These are phyloP conservation scores for Podospora fimiseda DNA, from an alignment of 495 filamentous ascomycete species.

Conservation along the genomic window DNA sequence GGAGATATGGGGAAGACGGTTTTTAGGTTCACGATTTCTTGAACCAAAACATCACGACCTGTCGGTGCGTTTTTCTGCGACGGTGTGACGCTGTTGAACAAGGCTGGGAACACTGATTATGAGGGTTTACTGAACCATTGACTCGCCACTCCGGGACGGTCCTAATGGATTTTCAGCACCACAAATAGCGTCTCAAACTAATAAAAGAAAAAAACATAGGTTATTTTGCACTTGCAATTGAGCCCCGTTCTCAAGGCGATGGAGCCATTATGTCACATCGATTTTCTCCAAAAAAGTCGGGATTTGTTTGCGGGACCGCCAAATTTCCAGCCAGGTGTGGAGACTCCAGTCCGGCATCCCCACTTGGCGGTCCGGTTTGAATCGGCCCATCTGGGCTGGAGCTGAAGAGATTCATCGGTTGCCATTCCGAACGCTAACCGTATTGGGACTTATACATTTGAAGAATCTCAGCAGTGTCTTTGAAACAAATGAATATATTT, in stretches of 20 bases:
- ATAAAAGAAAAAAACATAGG: no score
- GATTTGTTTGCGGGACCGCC: background rate
- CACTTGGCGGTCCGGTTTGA: slow-evolving; percentile 9
- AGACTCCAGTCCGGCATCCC: background rate
- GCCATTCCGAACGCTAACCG: background rate
- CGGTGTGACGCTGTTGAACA: background rate
- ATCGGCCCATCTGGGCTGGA: slow-evolving; percentile 7
- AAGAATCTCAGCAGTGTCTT: background rate
- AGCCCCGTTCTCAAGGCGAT: background rate
- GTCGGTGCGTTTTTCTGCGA: slow-evolving; percentile 1
- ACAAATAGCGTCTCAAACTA: no score
- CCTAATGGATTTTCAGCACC: no score
- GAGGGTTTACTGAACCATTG: background rate
- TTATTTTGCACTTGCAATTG: background rate
- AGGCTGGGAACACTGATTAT: background rate
- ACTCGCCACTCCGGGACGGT: background rate
- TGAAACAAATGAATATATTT: background rate
- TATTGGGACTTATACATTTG: background rate
- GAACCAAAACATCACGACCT: slow-evolving; percentile 11
- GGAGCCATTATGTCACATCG: slow-evolving; percentile 12
- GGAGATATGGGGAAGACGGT: background rate
- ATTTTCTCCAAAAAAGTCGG: background rate
- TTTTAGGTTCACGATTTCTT: background rate
- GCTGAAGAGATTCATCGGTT: background rate
- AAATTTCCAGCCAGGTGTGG: slow-evolving; percentile 16